phyloP scores from a whole-genome alignment of 1,139 yeast genomes.

The Barnettozyma hawaiiensis region DNA sequence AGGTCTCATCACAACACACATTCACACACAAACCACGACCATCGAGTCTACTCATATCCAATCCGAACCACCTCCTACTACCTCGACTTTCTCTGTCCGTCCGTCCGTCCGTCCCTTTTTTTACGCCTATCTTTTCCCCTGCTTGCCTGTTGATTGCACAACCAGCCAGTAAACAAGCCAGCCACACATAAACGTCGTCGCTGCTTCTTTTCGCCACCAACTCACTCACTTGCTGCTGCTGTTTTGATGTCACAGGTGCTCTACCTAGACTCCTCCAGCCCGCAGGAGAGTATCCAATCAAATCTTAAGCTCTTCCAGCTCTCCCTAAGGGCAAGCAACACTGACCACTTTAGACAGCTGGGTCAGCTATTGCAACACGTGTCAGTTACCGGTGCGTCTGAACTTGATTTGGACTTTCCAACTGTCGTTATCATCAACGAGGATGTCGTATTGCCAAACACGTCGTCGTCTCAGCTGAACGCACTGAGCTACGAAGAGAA shows the following conservation, averaged over 20 bases:
- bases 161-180: too few species aligned
- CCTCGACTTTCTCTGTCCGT: too few species aligned
- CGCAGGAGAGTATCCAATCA: slow-evolving; percentile 9
- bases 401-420: slow-evolving; percentile 25
- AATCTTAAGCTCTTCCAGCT: slow-evolving; percentile 14
- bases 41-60: background rate
- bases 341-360: slow-evolving; percentile 14
- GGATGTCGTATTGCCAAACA: background rate
- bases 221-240: too few species aligned
- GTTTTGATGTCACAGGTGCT: slow-evolving; percentile 23
- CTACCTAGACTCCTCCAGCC: slow-evolving; percentile 17
- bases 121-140: background rate
- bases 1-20: background rate
- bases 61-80: too few species aligned
- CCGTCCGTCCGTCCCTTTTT: too few species aligned
- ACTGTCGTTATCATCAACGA: slow-evolving; percentile 23
- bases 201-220: too few species aligned
- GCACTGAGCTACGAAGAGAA: slow-evolving; percentile 12
- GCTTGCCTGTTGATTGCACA: background rate
- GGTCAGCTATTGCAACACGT: slow-evolving; percentile 14
- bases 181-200: background rate
- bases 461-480: slow-evolving; percentile 10
- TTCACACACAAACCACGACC: background rate
- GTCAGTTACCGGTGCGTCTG: slow-evolving; percentile 22
- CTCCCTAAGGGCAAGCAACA: slow-evolving; percentile 9